Conservation (phyloP, 2,329 filamentous ascomycete genomes). For the Lomentospora prolificans region DNA sequence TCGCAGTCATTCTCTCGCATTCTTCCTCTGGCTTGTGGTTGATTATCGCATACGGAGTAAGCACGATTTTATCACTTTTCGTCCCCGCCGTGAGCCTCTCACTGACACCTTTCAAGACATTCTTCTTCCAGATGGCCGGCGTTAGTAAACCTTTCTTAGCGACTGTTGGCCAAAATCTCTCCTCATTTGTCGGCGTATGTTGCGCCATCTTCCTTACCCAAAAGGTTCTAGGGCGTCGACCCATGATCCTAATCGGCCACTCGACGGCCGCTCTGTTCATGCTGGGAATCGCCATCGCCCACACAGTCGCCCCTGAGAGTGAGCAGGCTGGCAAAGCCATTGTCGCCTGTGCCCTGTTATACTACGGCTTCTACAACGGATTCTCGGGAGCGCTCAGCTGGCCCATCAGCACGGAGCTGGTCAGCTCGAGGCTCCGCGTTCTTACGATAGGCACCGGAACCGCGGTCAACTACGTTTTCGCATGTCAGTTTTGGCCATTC, state of each 20-base stretch:
- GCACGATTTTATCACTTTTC: background rate
- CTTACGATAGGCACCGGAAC: conserved; percentile 42
- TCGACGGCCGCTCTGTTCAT: conserved; percentile 37
- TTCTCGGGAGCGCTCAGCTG: conserved; percentile 41
- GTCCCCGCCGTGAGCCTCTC: conserved; percentile 8
- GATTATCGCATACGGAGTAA: conserved; percentile 25
- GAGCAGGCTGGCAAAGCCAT: conserved; percentile 27
- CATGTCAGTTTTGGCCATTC: conserved; percentile 18
- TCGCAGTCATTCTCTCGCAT: conserved; percentile 28
- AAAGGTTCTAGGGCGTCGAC: conserved; percentile 35
- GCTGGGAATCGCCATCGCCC: conserved; percentile 37
- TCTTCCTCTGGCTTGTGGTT: conserved; percentile 35
- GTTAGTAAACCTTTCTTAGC: conserved; percentile 40
- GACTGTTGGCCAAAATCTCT: conserved; percentile 35
- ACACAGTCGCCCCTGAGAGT: conserved; percentile 25
- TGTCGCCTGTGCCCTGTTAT: conserved; percentile 36
- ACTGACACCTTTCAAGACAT: conserved; percentile 39
- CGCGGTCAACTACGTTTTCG: conserved; percentile 36
- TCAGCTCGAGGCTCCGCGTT: conserved; percentile 38
- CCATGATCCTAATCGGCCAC: conserved; percentile 36
- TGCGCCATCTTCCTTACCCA: conserved; percentile 37
- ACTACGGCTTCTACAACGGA: conserved; percentile 38
- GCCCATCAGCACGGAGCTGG: conserved; percentile 39
- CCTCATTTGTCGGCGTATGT: conserved; percentile 38
- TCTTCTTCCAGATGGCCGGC: conserved; percentile 44